Evolutionary conservation across 371 early-diverging fungal species (phyloP), one percentile per base, ranked within the genome.

Genomic region (Mortierella sp.): DNA sequence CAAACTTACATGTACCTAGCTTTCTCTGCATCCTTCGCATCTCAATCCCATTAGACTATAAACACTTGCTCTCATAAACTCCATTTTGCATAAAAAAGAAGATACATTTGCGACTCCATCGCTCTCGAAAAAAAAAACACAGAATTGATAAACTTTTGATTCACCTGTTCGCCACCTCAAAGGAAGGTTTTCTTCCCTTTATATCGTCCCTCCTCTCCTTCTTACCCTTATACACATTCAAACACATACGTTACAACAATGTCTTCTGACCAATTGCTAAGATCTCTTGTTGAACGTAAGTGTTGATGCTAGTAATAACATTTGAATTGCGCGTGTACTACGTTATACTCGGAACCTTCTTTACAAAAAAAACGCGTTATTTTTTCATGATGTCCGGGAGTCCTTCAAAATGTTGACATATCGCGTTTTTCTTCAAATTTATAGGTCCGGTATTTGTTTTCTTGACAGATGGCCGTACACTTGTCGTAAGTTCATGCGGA

Each of bases 361-460:
- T 50, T 50, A 4, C 16, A 40, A 36, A 33, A 45, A 32, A 41
- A 50, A 22, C 58, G 66, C 50, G 52, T 66, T 32, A 33, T 43
- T 48, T 24, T 24, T 15, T 28, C 40, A 41, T 9, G 7, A 16
- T 24, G 19, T 60, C n/a, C n/a, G 33, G 33, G 33, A 33, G 33
- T 5, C 33, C 33, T 40, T n/a, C 21, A 19, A 6, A 8, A n/a
- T 60, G 16, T 41, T 60, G 41, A 50, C 52, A 33, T 13, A 13
- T 2, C 38, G 9, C 60, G 9, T 50, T 50, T 58, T 57, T 32
- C 55, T 5, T 24, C 15, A 33, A 33, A 24, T 28, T 15, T 48
- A 55, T 67, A 80, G 80, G 61, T 19, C 74, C 74, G 16, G 80
- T 80, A 58, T 80, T 74, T 36, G 80, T 80, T 13, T 80, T 63